Conservation (phyloP, 371 early-diverging fungal genomes). For the Mortierella sp. region DNA sequence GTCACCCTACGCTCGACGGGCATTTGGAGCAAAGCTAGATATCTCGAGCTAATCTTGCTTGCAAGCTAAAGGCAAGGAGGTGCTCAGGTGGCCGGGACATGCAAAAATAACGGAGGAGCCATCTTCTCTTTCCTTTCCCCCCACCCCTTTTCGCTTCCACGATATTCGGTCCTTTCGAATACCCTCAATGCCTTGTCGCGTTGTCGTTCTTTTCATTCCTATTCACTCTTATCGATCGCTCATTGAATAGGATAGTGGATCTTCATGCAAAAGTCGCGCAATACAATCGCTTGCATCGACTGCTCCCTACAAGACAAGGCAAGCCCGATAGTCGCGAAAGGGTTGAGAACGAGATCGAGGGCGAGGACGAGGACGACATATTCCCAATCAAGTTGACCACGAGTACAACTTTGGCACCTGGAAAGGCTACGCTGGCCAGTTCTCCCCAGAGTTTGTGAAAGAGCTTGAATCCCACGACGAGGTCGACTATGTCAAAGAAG, state of each 20-base stretch:
- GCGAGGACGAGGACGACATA: too few relatives aligned
- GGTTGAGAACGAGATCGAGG: slow-evolving; percentile 16
- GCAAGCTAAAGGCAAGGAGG: too few relatives aligned
- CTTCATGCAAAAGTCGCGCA: slow-evolving; percentile 29
- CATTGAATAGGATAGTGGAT: slow-evolving; percentile 18
- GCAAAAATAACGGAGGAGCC: background rate
- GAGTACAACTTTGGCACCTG: slow-evolving; percentile 53
- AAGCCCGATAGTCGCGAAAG: slow-evolving; percentile 4
- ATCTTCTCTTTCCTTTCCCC: background rate
- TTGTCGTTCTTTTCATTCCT: background rate
- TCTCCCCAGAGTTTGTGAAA: slow-evolving; percentile 44
- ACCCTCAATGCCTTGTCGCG: too few relatives aligned
- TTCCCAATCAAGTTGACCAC: slow-evolving; percentile 45
- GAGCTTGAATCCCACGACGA: slow-evolving; percentile 34
- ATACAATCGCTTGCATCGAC: slow-evolving; percentile 24
- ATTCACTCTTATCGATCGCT: background rate
- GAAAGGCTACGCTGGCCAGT: slow-evolving; percentile 52
- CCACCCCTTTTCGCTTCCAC: too few relatives aligned
- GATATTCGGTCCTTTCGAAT: background rate
- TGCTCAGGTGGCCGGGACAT: too few relatives aligned
- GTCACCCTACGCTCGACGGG: background rate
- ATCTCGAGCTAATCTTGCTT: background rate
- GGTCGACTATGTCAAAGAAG: slow-evolving; percentile 50
- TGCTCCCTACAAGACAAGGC: slow-evolving; percentile 2
- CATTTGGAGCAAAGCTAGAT: background rate